Base-by-base conservation (phyloP, 805 yeast species). In the Wickerhamomyces strasburgensis region DNA sequence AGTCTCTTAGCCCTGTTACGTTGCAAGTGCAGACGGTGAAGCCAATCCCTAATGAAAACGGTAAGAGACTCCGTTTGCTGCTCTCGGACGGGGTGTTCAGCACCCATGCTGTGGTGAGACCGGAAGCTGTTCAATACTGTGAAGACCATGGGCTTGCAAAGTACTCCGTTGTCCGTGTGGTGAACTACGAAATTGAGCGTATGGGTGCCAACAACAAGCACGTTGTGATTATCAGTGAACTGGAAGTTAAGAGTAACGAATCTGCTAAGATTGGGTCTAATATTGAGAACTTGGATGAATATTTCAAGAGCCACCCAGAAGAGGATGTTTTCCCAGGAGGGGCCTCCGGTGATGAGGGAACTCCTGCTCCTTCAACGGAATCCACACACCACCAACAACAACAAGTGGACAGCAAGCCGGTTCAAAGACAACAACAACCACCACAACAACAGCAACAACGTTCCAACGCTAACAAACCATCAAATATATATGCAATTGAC, bases 401-500 rank as follows among this genome's bases (percentile, higher is more conserved):
- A 13, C 23, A 10, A 14, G 19, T 5, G 10, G 19, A 18, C 18
- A 28, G 26, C 13, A 21, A 16, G 21, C 32, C 32, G 11, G 13
- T 27, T 16, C 29, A 23, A 19, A 40, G 24, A 19, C 46, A 23
- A 15, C 43, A 15, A 30, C 45, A 23, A 33, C 31, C 19, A 32
- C 18, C 10, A 34, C 25, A 37, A 16, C 31, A 14, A 29, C 33
- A 14, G 34, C 48, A 34, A 32, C 28, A 41, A 31, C 50, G 21
- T 43, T 17, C 21, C 35, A 14, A 15, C 30, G 5, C 14, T 53
- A 18, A 46, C 49, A 51, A 58, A 9, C 62, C 57, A 31, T 69
- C 72, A 21, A 65, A 64, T 38, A 67, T 84, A 27, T 75, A 74
- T 48, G 83, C 94, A 9, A 85, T 89, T 49, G 96, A 86, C 54